These are phyloP conservation scores for Globisporangium echinulatum DNA, from an alignment of 352 stramenopile species.

Conservation along the genomic window DNA sequence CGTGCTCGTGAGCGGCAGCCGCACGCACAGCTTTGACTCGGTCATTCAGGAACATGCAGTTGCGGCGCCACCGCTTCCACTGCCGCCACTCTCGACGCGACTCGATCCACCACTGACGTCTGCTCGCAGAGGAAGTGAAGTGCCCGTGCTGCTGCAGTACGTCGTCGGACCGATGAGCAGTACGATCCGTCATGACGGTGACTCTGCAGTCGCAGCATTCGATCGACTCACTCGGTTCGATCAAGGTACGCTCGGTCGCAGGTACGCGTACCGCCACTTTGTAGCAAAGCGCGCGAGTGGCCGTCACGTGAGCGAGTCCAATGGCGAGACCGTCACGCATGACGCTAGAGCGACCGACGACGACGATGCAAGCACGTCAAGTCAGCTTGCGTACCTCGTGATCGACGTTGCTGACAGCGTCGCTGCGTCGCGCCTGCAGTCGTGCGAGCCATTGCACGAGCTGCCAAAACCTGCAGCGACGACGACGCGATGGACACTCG, in stretches of 20 bases:
- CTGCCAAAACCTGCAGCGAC: neutral
- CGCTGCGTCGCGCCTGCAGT: neutral
- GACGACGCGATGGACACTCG: neutral
- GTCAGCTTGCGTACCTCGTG: constrained; percentile 8
- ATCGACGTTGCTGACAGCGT: neutral
- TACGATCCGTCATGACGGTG: neutral
- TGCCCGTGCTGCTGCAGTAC: constrained; percentile 15
- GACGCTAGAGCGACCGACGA: neutral
- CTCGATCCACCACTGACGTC: neutral
- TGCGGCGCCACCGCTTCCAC: neutral
- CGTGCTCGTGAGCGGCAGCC: constrained; percentile 29
- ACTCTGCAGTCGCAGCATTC: neutral
- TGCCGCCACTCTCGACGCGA: neutral
- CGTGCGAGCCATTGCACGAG: neutral
- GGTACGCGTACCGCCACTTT: constrained; percentile 28
- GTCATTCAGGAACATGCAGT: constrained; percentile 22
- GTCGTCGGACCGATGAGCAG: constrained; percentile 22
- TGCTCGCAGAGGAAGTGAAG: neutral
- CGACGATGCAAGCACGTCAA: neutral
- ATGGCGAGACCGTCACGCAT: too few relatives aligned
- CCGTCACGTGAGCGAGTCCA: neutral
- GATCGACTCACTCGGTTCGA: constrained; percentile 5
- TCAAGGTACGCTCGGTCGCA: constrained; percentile 25
- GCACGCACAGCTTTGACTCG: constrained; percentile 29
- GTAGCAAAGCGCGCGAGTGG: constrained; percentile 6